These are phyloP conservation scores for Scheffersomyces illinoinensis DNA, from an alignment of 1,139 yeast genomes.

Conservation along the genomic window DNA sequence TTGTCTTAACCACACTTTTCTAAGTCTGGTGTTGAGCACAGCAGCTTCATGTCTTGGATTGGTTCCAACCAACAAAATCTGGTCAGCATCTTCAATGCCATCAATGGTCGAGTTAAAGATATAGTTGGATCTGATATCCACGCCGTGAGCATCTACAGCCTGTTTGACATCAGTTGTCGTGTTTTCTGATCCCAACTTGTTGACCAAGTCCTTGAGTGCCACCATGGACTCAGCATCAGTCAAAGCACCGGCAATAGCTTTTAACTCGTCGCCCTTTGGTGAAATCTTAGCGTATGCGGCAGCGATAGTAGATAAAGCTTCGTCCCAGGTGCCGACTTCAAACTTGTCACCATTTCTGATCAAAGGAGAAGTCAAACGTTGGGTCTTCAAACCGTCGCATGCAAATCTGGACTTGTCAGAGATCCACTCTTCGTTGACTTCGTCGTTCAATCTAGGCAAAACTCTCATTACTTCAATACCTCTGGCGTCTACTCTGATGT, in stretches of 20 bases:
- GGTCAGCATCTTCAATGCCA: conserved; percentile 83
- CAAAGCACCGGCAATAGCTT: conserved; percentile 82
- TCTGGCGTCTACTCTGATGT: conserved; percentile 81
- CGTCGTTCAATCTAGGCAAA: conserved; percentile 83
- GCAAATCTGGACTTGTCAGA: conserved; percentile 87
- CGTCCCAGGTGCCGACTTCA: conserved; percentile 85
- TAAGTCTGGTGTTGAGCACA: conserved; percentile 77
- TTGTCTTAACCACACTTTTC: conserved; percentile 79
- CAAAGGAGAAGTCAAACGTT: conserved; percentile 81
- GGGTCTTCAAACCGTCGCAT: conserved; percentile 83
- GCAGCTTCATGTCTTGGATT: conserved; percentile 94
- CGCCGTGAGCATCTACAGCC: conserved; percentile 66
- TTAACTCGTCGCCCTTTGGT: conserved; percentile 71
- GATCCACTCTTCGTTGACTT: conserved; percentile 90
- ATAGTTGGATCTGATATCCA: conserved; percentile 78
- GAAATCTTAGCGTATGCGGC: conserved; percentile 58
- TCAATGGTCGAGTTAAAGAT: conserved; percentile 77
- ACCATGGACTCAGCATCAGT: conserved; percentile 83
- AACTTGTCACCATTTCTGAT: conserved; percentile 71
- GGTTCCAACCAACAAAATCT: conserved; percentile 75
- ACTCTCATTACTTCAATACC: conserved; percentile 90
- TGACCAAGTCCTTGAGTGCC: conserved; percentile 76
- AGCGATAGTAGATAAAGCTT: conserved; percentile 72
- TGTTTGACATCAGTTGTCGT: conserved; percentile 69
- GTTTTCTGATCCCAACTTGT: conserved; percentile 80